phyloP scores from a whole-genome alignment of 176 grass and related monocot genomes.

The Lolium rigidum region DNA sequence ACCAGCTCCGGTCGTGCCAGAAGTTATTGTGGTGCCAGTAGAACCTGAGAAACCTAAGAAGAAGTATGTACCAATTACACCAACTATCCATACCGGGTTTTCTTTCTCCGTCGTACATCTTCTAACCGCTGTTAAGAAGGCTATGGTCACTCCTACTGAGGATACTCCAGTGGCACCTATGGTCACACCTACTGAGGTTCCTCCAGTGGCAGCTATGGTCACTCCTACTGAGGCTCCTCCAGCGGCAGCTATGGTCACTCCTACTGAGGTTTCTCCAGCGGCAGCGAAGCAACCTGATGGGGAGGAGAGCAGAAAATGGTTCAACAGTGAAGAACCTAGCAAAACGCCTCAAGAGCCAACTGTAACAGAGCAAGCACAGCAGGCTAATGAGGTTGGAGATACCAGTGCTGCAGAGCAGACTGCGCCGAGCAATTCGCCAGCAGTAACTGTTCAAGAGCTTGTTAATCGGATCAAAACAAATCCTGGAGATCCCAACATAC shows the following conservation, averaged over 20 bases:
- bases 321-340: conserved; percentile 47
- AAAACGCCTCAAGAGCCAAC: conserved; percentile 52
- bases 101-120: conserved; percentile 97
- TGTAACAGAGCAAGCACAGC: conserved; percentile 49
- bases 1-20: conserved; percentile 46
- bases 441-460: conserved; percentile 85
- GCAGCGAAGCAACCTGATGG: conserved; percentile 47
- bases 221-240: conserved; percentile 48
- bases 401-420: conserved; percentile 47
- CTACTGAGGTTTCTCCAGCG: conserved; percentile 46
- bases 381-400: conserved; percentile 51
- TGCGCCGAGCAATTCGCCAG: conserved; percentile 44
- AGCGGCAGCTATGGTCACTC: conserved; percentile 61
- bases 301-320: conserved; percentile 52
- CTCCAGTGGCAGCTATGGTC: conserved; percentile 62
- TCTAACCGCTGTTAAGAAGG: conserved; percentile 86
- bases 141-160: conserved; percentile 74
- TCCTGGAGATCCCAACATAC: conserved; percentile 90
- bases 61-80: conserved; percentile 84
- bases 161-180: conserved; percentile 52
- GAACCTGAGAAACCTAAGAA: conserved; percentile 91
- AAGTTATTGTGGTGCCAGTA: conserved; percentile 49
- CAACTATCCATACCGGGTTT: conserved; percentile 93
- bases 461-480: conserved; percentile 78
- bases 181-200: conserved; percentile 63